Conservation (phyloP, 2,329 filamentous ascomycete genomes). For the Samsoniella hepiali region DNA sequence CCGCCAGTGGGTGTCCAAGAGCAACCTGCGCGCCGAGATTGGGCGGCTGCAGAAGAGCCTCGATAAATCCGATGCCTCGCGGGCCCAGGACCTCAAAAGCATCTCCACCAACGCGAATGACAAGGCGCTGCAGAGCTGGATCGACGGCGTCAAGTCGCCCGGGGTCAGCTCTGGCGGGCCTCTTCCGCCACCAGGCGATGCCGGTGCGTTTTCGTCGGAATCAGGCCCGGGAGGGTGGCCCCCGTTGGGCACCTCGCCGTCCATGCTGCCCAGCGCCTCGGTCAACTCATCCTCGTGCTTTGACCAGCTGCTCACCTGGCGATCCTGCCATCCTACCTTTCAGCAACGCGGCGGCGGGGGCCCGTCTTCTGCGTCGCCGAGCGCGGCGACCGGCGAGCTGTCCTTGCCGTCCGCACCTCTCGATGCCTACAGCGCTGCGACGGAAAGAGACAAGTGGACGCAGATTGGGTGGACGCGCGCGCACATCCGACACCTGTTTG, state of each 20-base stretch:
- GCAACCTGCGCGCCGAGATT: slow-evolving; percentile 25
- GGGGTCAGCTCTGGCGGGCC: not conserved
- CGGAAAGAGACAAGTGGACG: not conserved
- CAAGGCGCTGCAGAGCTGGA: not conserved
- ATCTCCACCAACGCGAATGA: not conserved
- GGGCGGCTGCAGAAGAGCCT: slow-evolving; percentile 22
- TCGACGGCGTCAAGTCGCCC: not conserved
- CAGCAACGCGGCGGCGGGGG: not conserved
- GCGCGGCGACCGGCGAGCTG: not conserved
- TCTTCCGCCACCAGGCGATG: not conserved
- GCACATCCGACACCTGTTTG: slow-evolving; percentile 16
- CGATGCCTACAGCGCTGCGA: not conserved
- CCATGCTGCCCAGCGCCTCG: not conserved
- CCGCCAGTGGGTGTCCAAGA: slow-evolving; percentile 17
- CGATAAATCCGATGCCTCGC: not conserved
- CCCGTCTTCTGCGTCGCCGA: not conserved
- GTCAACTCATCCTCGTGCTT: not conserved
- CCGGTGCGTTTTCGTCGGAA: not conserved
- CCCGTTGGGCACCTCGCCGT: not conserved
- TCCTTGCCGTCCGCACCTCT: slow-evolving; percentile 6
- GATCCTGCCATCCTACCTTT: slow-evolving; percentile 8
- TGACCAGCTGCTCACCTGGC: slow-evolving; percentile 12
- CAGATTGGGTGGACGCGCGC: slow-evolving; percentile 18
- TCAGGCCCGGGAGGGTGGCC: not conserved
- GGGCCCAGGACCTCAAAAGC: not conserved